phyloP scores from a whole-genome alignment of 78 protist genomes.

The Bodo saltans region DNA sequence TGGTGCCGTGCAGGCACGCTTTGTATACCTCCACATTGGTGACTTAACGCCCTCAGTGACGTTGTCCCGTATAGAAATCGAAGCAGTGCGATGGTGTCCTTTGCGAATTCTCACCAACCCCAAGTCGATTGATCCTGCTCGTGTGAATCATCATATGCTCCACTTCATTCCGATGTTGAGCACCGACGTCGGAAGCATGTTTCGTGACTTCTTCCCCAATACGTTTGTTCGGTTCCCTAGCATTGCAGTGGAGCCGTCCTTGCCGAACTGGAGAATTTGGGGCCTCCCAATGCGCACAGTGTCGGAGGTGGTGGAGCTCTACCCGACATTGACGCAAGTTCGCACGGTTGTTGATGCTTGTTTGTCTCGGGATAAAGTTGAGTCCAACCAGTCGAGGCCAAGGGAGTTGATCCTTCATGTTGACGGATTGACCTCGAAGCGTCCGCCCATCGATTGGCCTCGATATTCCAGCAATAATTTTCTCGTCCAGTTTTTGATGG shows the following conservation, averaged over 20 bases:
- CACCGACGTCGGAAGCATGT: background rate
- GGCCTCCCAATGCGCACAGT: background rate
- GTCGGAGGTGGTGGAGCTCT: too few relatives aligned
- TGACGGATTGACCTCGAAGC: too few relatives aligned
- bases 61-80: background rate
- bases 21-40: background rate
- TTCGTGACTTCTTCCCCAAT: background rate
- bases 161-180: background rate
- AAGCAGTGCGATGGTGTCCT: background rate
- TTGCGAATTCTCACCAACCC: background rate
- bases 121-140: background rate
- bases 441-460: too few relatives aligned
- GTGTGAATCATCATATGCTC: background rate
- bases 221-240: background rate
- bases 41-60: background rate
- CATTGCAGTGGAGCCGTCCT: background rate
- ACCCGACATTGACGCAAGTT: too few relatives aligned
- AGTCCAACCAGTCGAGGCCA: too few relatives aligned
- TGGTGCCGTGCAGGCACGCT: background rate
- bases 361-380: too few relatives aligned
- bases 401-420: too few relatives aligned
- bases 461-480: too few relatives aligned
- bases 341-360: too few relatives aligned
- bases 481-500: too few relatives aligned
- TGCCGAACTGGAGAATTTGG: background rate